Evolutionary conservation across 306 rosid genomes (phyloP).

Genomic region (Begonia fuchsioides): DNA sequence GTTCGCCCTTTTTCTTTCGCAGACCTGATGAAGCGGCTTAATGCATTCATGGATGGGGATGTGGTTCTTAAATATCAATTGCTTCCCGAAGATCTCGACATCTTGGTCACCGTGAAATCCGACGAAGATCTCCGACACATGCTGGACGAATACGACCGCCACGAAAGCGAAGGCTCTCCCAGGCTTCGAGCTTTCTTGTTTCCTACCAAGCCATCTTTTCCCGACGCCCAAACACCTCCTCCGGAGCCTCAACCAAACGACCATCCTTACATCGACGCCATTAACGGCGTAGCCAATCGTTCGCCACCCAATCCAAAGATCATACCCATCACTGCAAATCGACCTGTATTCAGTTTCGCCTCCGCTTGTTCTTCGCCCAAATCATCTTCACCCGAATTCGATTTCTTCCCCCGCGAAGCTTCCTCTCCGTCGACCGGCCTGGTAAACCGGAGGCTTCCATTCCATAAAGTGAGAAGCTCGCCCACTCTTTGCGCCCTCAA

Average conservation of each 20-base stretch:
- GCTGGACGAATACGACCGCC: conserved; percentile 57
- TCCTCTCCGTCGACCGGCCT: too few species aligned
- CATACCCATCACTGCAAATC: conserved; percentile 3
- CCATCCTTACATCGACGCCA: conserved; percentile 67
- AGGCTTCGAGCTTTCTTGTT: conserved; percentile 56
- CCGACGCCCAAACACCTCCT: conserved; percentile 16
- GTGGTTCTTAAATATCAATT: conserved; percentile 63
- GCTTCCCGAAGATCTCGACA: conserved; percentile 45
- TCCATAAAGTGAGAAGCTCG: conserved; percentile 61
- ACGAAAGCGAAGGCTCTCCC: conserved; percentile 21
- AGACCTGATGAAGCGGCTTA: conserved; percentile 55
- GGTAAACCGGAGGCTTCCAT: background rate
- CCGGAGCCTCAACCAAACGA: conserved; percentile 24
- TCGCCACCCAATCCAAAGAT: conserved; percentile 7
- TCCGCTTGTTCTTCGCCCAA: conserved; percentile 65
- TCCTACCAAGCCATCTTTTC: conserved; percentile 23
- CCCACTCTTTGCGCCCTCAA: conserved; percentile 34
- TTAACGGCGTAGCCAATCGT: conserved; percentile 39
- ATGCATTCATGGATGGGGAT: conserved; percentile 33
- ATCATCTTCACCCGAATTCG: conserved; percentile 43
- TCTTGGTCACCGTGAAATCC: conserved; percentile 41
- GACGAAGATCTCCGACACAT: conserved; percentile 67
- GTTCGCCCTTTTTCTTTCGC: background rate
- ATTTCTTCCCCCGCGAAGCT: too few species aligned
- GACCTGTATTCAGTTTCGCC: conserved; percentile 4